These are phyloP conservation scores for Pythium guiyangense DNA, from an alignment of 352 stramenopile genomes.

Conservation along the genomic window DNA sequence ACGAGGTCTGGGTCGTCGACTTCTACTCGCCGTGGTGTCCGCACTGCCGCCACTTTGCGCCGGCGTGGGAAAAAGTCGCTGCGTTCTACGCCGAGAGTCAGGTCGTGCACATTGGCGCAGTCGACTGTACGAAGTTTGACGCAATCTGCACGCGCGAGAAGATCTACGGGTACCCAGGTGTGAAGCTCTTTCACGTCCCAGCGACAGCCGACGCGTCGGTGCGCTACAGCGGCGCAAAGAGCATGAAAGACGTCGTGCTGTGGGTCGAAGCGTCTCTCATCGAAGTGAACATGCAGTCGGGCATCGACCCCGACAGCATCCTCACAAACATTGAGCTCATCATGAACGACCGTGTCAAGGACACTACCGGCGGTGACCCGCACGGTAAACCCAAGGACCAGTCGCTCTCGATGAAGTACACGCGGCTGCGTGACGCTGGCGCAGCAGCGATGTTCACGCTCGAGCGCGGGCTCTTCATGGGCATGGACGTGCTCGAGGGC, in stretches of 20 bases:
- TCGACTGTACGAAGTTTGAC: conserved; percentile 67
- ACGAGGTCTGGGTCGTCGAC: conserved; percentile 73
- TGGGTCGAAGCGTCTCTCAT: conserved; percentile 62
- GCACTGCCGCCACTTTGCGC: conserved; percentile 76
- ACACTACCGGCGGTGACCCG: conserved; percentile 14
- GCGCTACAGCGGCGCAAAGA: conserved; percentile 19
- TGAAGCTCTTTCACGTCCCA: conserved; percentile 75
- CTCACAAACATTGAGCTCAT: conserved; percentile 41
- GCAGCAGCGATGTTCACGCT: conserved; percentile 63
- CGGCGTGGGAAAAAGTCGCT: conserved; percentile 64
- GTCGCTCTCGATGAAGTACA: conserved; percentile 60
- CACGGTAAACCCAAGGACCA: conserved; percentile 31
- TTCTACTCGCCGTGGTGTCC: conserved; percentile 86
- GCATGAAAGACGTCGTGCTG: conserved; percentile 41
- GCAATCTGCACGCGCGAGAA: conserved; percentile 57
- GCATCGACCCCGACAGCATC: conserved; percentile 44
- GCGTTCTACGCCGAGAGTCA: conserved; percentile 56
- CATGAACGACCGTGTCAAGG: conserved; percentile 27
- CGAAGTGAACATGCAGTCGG: conserved; percentile 44
- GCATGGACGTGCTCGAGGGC: conserved; percentile 48
- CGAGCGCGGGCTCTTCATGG: conserved; percentile 73
- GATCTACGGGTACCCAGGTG: conserved; percentile 54
- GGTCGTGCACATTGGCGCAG: conserved; percentile 57
- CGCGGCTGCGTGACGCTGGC: conserved; percentile 59
- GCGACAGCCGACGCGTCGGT: conserved; percentile 17